Percentiles rank a stretch among this genome's conserved stretches.
These are phyloP conservation scores for Saturnispora kantuleensis DNA, from an alignment of 805 yeast species.

Conservation along the genomic window DNA sequence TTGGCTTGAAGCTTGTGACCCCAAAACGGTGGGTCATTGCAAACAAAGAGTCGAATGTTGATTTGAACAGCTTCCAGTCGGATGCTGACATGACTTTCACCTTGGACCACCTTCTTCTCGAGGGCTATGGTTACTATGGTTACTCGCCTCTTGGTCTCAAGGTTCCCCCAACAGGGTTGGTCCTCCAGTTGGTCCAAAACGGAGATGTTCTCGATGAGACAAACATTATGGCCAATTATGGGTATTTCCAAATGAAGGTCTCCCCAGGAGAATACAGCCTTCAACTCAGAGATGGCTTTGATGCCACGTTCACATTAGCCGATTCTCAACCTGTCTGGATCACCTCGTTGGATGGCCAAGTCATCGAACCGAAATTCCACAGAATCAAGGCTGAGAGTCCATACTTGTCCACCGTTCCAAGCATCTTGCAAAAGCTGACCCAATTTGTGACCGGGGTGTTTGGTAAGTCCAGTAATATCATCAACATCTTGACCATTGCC, in stretches of 20 bases:
- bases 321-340: conserved; percentile 18
- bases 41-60: conserved; percentile 41
- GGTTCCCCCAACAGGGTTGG: conserved; percentile 41
- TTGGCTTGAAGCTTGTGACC: conserved; percentile 46
- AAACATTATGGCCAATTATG: conserved; percentile 66
- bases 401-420: too few relatives aligned
- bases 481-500: too few relatives aligned
- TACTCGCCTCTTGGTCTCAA: conserved; percentile 23
- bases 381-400: conserved; percentile 13
- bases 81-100: conserved; percentile 36
- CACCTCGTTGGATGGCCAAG: conserved; percentile 36
- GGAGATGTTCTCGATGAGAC: conserved; percentile 38
- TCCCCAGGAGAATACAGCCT: conserved; percentile 63
- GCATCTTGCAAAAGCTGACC: too few relatives aligned
- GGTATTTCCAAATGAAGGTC: conserved; percentile 72
- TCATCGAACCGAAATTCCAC: conserved; percentile 34
- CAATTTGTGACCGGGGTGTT: too few relatives aligned
- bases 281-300: conserved; percentile 20
- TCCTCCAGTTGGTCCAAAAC: conserved; percentile 30
- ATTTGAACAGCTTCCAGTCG: conserved; percentile 51
- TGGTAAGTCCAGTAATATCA: too few relatives aligned
- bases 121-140: conserved; percentile 47
- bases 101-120: conserved; percentile 49
- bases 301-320: conserved; percentile 32
- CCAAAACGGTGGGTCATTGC: conserved; percentile 63